Conservation (phyloP, 1,284 basidiomycete genomes). For the Naganishia sp. region DNA sequence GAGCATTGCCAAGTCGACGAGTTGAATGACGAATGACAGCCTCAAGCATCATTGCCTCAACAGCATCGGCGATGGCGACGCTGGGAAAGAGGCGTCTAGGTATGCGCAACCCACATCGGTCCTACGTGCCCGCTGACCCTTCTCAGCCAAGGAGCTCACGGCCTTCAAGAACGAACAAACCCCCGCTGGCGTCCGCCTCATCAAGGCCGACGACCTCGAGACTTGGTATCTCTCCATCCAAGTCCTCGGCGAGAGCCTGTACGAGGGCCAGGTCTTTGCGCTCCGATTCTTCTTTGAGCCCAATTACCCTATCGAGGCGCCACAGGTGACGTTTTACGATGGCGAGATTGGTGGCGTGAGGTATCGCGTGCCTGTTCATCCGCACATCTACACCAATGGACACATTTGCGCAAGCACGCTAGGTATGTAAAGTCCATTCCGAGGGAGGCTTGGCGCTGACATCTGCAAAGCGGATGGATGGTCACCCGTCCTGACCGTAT, state of each 20-base stretch:
- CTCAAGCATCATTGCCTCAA: too few species aligned
- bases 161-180: constrained; percentile 50
- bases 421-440: constrained; percentile 36
- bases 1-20: too few species aligned
- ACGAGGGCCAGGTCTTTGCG: constrained; percentile 49
- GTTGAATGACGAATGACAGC: too few species aligned
- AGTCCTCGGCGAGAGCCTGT: constrained; percentile 40
- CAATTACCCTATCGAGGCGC: constrained; percentile 53
- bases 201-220: constrained; percentile 43
- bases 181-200: constrained; percentile 45
- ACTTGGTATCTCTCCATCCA: constrained; percentile 49
- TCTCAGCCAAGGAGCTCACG: constrained; percentile 50
- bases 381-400: constrained; percentile 54
- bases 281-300: constrained; percentile 46
- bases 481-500: constrained; percentile 53
- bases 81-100: constrained; percentile 17
- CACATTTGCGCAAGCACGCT: constrained; percentile 54
- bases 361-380: constrained; percentile 51
- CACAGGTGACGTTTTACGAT: constrained; percentile 51
- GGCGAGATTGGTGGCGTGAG: constrained; percentile 32
- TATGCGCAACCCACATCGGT: not conserved
- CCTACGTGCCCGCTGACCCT: not conserved
- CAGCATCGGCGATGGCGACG: not conserved
- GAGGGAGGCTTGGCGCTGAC: too few species aligned
- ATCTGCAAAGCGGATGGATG: constrained; percentile 44